Evolutionary conservation across 495 filamentous ascomycete genomes (phyloP).

Genomic region (Jackrogersella multiformis): DNA sequence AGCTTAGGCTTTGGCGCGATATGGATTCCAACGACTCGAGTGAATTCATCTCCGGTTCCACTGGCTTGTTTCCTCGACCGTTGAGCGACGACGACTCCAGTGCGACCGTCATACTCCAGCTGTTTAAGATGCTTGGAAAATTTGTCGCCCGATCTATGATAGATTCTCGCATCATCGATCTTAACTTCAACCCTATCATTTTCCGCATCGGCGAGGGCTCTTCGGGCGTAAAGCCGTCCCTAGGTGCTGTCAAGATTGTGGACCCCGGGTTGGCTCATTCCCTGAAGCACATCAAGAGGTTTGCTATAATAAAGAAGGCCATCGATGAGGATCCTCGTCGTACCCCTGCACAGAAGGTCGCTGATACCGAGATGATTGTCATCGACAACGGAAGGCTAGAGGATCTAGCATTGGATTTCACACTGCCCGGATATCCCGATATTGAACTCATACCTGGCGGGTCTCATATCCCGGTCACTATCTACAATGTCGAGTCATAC

Average conservation of each 20-base stretch:
- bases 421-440: slow-evolving; percentile 87
- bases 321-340: slow-evolving; percentile 75
- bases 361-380: slow-evolving; percentile 70
- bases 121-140: slow-evolving; percentile 95
- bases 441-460: slow-evolving; percentile 86
- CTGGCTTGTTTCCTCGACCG: slow-evolving; percentile 91
- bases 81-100: slow-evolving; percentile 86
- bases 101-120: slow-evolving; percentile 81
- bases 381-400: slow-evolving; percentile 81
- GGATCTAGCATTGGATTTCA: slow-evolving; percentile 92
- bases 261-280: slow-evolving; percentile 87
- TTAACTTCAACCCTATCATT: slow-evolving; percentile 97
- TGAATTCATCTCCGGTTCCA: slow-evolving; percentile 87
- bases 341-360: slow-evolving; percentile 72
- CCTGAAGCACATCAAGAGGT: slow-evolving; percentile 87
- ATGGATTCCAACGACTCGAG: slow-evolving; percentile 77
- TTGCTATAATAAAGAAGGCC: slow-evolving; percentile 80
- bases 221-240: slow-evolving; percentile 78
- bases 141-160: slow-evolving; percentile 99
- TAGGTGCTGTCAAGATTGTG: slow-evolving; percentile 91
- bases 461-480: slow-evolving; percentile 76
- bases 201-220: slow-evolving; percentile 89
- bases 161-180: slow-evolving; percentile 96
- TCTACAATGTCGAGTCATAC: slow-evolving; percentile 88
- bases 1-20: slow-evolving; percentile 94